phyloP scores from a whole-genome alignment of 352 stramenopile genomes.

The Pythium insidiosum region DNA sequence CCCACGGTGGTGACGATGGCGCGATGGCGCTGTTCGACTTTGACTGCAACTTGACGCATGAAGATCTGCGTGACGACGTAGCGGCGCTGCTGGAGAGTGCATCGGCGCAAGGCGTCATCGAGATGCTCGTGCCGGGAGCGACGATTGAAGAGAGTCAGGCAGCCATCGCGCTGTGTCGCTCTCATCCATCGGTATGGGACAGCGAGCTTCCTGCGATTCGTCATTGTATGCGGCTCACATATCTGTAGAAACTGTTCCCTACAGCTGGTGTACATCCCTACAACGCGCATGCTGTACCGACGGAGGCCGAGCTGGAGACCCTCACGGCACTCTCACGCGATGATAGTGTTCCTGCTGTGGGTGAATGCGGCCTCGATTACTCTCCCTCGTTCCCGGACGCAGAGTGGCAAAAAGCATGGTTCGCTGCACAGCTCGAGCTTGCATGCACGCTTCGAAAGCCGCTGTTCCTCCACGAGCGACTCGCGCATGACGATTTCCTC shows the following conservation, averaged over 20 bases:
- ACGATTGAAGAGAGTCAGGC: constrained; percentile 57
- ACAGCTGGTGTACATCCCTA: constrained; percentile 78
- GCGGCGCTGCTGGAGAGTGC: constrained; percentile 28
- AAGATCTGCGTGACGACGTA: constrained; percentile 39
- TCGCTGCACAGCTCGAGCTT: constrained; percentile 49
- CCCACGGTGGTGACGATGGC: background rate
- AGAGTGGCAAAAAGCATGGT: constrained; percentile 52
- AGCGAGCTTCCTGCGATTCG: too few species aligned
- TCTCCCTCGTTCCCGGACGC: constrained; percentile 43
- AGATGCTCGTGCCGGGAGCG: constrained; percentile 71
- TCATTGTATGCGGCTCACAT: too few species aligned
- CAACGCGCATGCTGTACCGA: constrained; percentile 39
- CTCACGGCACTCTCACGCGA: constrained; percentile 26
- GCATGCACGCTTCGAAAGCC: constrained; percentile 60
- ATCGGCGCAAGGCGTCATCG: constrained; percentile 29
- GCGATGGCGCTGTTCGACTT: constrained; percentile 59
- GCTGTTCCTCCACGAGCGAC: constrained; percentile 77
- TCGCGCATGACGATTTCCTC: constrained; percentile 72
- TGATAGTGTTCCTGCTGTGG: constrained; percentile 36
- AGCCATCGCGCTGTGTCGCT: constrained; percentile 45
- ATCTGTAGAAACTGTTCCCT: constrained; percentile 51
- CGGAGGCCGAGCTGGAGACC: constrained; percentile 18
- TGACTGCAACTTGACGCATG: constrained; percentile 78
- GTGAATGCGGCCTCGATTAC: constrained; percentile 81
- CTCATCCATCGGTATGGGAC: constrained; percentile 28